Evolutionary conservation across 257 asterid species (phyloP).

Genomic region (Solanum piurae): DNA sequence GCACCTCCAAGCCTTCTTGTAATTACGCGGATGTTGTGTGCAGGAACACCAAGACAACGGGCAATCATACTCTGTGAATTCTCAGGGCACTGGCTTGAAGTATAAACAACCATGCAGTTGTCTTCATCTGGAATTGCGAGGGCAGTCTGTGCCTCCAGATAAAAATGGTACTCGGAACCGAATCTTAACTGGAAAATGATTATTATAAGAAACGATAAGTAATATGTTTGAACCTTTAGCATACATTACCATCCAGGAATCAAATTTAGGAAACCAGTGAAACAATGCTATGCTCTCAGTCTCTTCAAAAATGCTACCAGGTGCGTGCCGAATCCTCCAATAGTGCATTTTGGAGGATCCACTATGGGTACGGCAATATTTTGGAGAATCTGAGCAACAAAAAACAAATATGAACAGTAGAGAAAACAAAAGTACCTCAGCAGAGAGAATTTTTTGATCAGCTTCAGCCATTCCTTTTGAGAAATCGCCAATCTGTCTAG

Average conservation of each 20-base stretch:
- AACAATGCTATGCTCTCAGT: neutral
- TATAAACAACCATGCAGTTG: slow-evolving; percentile 54
- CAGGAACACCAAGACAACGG: neutral
- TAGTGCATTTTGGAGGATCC: neutral
- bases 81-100: neutral
- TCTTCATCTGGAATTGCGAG: slow-evolving; percentile 81
- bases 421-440: slow-evolving; percentile 33
- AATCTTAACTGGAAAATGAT: slow-evolving; percentile 38
- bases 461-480: slow-evolving; percentile 74
- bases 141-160: slow-evolving; percentile 69
- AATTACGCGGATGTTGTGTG: neutral
- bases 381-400: neutral
- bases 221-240: neutral
- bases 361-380: neutral
- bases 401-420: neutral
- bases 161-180: slow-evolving; percentile 57
- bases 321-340: neutral
- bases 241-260: neutral
- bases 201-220: neutral
- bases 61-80: neutral
- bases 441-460: slow-evolving; percentile 45
- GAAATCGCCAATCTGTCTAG: slow-evolving; percentile 48
- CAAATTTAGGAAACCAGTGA: neutral
- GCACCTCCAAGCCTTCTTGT: slow-evolving; percentile 51
- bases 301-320: neutral